A percentile compares a stretch with the other conserved stretches of the same genome.
Conservation (phyloP, 2,329 filamentous ascomycete species). For the Purpureocillium takamizusanense region DNA sequence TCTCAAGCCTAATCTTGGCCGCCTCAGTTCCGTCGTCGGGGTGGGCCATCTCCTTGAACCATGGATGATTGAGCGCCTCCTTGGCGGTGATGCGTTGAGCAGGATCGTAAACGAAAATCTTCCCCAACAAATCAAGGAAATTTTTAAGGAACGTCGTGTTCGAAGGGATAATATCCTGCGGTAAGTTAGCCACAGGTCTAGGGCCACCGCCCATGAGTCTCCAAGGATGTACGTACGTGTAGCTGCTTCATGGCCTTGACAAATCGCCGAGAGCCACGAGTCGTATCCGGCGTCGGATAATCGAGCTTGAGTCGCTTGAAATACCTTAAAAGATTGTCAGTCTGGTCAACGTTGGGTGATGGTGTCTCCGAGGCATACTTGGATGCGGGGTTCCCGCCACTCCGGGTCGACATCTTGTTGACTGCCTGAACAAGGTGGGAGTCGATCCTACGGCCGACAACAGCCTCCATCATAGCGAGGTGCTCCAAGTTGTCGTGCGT, state of each 20-base stretch:
- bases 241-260: slow-evolving; percentile 65
- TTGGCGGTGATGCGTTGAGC: slow-evolving; percentile 57
- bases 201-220: background rate
- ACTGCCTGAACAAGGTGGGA: slow-evolving; percentile 40
- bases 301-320: slow-evolving; percentile 59
- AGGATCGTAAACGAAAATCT: slow-evolving; percentile 62
- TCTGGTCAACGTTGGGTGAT: background rate
- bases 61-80: slow-evolving; percentile 56
- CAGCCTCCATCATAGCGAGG: slow-evolving; percentile 67
- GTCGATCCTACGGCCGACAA: slow-evolving; percentile 52
- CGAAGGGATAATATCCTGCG: slow-evolving; percentile 55
- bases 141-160: slow-evolving; percentile 50
- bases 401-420: slow-evolving; percentile 45
- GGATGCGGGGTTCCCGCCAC: slow-evolving; percentile 49
- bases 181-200: background rate
- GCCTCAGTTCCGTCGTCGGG: slow-evolving; percentile 62
- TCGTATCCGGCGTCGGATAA: slow-evolving; percentile 55
- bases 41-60: slow-evolving; percentile 55
- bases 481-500: slow-evolving; percentile 67
- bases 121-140: slow-evolving; percentile 55
- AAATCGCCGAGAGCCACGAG: slow-evolving; percentile 54
- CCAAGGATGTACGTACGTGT: slow-evolving; percentile 35
- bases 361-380: slow-evolving; percentile 41
- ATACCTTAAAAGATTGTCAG: slow-evolving; percentile 35
- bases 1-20: slow-evolving; percentile 51